Base-by-base conservation (phyloP, 257 asterid species). In the Gentiana dahurica region DNA sequence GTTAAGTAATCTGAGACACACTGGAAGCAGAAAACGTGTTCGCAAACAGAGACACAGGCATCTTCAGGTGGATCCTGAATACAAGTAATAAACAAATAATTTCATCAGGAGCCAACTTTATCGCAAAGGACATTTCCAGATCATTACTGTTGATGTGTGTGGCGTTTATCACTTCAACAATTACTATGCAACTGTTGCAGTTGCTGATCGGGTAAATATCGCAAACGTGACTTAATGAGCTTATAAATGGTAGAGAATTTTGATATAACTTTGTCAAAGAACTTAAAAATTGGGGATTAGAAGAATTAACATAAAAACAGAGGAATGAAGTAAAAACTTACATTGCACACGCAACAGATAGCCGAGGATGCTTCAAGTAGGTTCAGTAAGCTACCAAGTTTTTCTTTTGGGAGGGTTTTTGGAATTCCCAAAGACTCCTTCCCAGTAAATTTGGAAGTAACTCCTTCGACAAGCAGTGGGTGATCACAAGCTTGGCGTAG, bases 401-500 rank as follows among this genome's bases (percentile, higher is more conserved):
- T 56, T 37, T 88, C 87, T 65, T 67, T 69, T 43, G 99, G 94
- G 49, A 92, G 82, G 46, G 15, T 68, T 66, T 76, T 77, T 46
- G 88, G 94, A 79, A 76, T 75, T 70, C 83, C 82, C 53, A 79
- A 68, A 51, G 99, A 83, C 57, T 59, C 75, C 65, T 80, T 71
- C 65, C 81, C 87, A 54, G 77, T 71, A 65, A 87, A 83, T 49
- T 80, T 81, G 36, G 84, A 71, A 71, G 74, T 64, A 61, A 77
- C 65, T 66, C 95, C 95, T 75, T 88, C 83, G 69, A 82, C 95
- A 57, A 92, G 99, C 67, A 81, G 72, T 3, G 99, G 99, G 73
- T 92, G 99, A 78, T 88, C 99, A 74, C 99, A 92, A 67, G 97
- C 97, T 80, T 92, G 99, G 63, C 99, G 97, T 65, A 92, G 95